Evolutionary conservation across 139 green algal species (phyloP), one percentile per base, ranked within the genome.

Genomic region (Eudorina sp.): DNA sequence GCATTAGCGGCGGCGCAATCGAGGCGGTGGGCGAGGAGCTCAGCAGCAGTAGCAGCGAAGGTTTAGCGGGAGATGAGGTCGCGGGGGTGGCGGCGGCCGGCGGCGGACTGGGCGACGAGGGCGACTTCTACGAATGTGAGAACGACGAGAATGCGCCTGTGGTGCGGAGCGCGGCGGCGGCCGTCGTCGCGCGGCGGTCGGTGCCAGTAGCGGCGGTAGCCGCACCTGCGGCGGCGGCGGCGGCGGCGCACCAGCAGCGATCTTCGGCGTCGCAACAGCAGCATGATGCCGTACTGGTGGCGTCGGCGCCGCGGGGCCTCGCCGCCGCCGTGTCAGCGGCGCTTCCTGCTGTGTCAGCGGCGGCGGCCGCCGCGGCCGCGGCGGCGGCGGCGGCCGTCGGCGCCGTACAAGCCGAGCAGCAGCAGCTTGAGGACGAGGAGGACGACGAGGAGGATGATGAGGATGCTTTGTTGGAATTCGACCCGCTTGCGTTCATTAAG

Each of bases 401-500:
- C 38, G 53, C 36, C 2, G 73, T 55, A 11, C 16, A 3, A 41
- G 27, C 27, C 51, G 68, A 11, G 27, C 9, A 41, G 27, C 27
- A 64, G 68, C 36, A 81, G 78, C 64, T 25, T n/a, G 45, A 80
- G 25, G 80, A 73, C 18, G 38, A 75, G n/a, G 80, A 89, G 46
- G 85, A 74, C 1, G 76, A 87, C 4, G 77, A 58, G 6, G 80
- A 77, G n/a, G 80, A 77, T 2, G 81, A 88, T 2, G 82, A 88
- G 8, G 66, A 74, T 31, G 66, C n/a, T 4, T 62, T 81, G 2
- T 6, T 88, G 48, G 82, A 93, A 9, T 93, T 93, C 36, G 90
- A 93, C 72, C 90, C 90, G 53, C 78, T 93, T 45, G 25, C 89
- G 8, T 93, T 93, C 78, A 93, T 93, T 36, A 90, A 90, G 68